Evolutionary conservation across 805 yeast genomes (phyloP), one percentile per base, ranked within the genome.

Genomic region (Ogataea corticis): DNA sequence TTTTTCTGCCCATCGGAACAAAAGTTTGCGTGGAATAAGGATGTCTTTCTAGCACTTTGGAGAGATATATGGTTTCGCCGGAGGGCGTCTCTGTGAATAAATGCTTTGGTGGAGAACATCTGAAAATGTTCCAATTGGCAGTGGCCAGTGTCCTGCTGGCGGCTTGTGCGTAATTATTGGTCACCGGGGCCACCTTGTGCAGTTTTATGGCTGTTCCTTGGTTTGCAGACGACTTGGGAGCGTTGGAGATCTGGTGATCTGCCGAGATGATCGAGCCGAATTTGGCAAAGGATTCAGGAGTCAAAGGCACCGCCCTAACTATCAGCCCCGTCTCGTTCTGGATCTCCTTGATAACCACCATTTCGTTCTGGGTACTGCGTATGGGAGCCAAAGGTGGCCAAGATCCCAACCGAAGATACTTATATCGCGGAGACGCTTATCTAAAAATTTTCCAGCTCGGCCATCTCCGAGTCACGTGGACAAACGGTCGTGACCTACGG

Each of bases 121-220:
- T 70, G 65, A 89, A 92, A 27, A 90, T 73, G 63, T 91, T 90
- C 85, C 88, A 83, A 54, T 86, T 83, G 2, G 95, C 80, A 0
- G 77, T 71, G 0, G 87, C 76, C 9, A 68, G 56, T 19, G 50
- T 56, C 5, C 74, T 70, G 49, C 82, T 73, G 4, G 79, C 75
- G 9, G 82, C 73, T 3, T 50, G 46, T 0, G 45, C 51, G 54
- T 73, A 87, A 37, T 71, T 66, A 61, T 84, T 84, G 3, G 65
- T 66, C 3, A 86, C 71, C 2, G 88, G 84, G 1, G 94, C 82
- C 4, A 90, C 94, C 50, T 83, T 75, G 50, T 78, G 79, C 37
- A 88, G 63, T 57, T 91, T 91, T 4, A 77, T 71, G 1, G 97
- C 97, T 2, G 97, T 91, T n/a, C 97, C 97, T 59, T 91, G 90